Conservation (phyloP, 2,329 filamentous ascomycete species). For the Monilinia aucupariae region DNA sequence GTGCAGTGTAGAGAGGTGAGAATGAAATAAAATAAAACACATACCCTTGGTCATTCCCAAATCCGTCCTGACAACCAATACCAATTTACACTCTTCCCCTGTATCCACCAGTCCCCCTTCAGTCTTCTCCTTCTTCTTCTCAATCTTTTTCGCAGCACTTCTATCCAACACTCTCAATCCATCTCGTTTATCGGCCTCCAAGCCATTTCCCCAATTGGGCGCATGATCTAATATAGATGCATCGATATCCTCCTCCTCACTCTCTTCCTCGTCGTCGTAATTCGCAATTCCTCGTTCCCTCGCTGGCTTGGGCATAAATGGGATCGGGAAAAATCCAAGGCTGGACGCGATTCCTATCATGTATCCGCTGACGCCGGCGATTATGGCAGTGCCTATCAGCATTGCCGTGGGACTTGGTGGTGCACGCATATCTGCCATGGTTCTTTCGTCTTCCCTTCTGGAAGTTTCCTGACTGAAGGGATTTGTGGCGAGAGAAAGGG, state of each 20-base stretch:
- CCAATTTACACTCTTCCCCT: constrained; percentile 86
- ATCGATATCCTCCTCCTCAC: constrained; percentile 61
- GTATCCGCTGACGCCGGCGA: constrained; percentile 72
- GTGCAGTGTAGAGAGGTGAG: constrained; percentile 5
- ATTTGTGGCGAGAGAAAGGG: neutral
- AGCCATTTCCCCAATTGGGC: constrained; percentile 59
- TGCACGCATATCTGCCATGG: constrained; percentile 30
- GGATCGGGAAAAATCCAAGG: constrained; percentile 67
- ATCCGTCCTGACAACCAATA: constrained; percentile 87
- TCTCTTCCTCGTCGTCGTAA: constrained; percentile 57
- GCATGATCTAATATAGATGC: constrained; percentile 58
- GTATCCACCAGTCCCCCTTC: constrained; percentile 29
- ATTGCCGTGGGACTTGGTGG: constrained; percentile 42
- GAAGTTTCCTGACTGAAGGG: neutral
- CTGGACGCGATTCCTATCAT: constrained; percentile 67
- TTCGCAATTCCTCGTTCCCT: constrained; percentile 46
- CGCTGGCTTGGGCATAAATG: constrained; percentile 34
- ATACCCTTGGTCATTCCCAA: constrained; percentile 95
- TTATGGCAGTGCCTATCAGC: constrained; percentile 66
- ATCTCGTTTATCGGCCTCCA: constrained; percentile 54
- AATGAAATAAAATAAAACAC: constrained; percentile 26
- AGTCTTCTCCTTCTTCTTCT: constrained; percentile 36
- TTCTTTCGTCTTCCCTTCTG: neutral
- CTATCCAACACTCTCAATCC: constrained; percentile 41
- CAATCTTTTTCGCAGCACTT: constrained; percentile 40